These are phyloP conservation scores for Hansenula sp. DNA, from an alignment of 1,139 yeast species.

Conservation along the genomic window DNA sequence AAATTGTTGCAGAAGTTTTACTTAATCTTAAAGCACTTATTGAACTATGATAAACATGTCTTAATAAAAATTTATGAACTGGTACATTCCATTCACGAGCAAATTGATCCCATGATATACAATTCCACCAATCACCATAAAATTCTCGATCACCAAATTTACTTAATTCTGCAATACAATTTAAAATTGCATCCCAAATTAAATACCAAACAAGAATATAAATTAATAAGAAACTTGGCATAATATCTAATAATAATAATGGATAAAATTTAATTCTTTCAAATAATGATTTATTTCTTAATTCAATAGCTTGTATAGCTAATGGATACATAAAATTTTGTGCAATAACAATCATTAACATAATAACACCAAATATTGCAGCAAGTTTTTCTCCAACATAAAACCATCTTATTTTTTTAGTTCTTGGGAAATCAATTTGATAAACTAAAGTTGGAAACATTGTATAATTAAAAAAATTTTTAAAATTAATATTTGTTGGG, in stretches of 20 bases:
- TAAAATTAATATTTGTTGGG: slow-evolving; percentile 66
- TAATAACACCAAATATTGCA: slow-evolving; percentile 84
- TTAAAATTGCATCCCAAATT: slow-evolving; percentile 92
- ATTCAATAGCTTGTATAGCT: slow-evolving; percentile 52
- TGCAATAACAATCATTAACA: slow-evolving; percentile 77
- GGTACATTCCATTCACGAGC: slow-evolving; percentile 95
- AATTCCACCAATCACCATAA: slow-evolving; percentile 98
- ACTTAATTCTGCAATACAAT: slow-evolving; percentile 84
- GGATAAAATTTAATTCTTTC: slow-evolving; percentile 53
- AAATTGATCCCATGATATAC: slow-evolving; percentile 90
- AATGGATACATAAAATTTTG: slow-evolving; percentile 77
- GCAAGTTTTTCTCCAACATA: slow-evolving; percentile 67
- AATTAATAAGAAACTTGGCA: slow-evolving; percentile 73
- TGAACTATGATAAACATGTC: slow-evolving; percentile 93
- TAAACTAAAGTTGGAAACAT: slow-evolving; percentile 93
- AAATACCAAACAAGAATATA: slow-evolving; percentile 79
- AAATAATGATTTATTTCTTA: slow-evolving; percentile 41
- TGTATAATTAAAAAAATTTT: slow-evolving; percentile 68
- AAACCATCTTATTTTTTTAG: slow-evolving; percentile 58
- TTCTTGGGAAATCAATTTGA: slow-evolving; percentile 76
- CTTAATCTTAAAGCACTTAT: slow-evolving; percentile 70
- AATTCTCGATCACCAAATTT: slow-evolving; percentile 86
- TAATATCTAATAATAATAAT: slow-evolving; percentile 62
- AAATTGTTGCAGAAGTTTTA: slow-evolving; percentile 63
- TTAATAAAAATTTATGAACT: slow-evolving; percentile 82